Evolutionary conservation across 148 eudicot genomes (phyloP).

Genomic region (Camellia sinensis): DNA sequence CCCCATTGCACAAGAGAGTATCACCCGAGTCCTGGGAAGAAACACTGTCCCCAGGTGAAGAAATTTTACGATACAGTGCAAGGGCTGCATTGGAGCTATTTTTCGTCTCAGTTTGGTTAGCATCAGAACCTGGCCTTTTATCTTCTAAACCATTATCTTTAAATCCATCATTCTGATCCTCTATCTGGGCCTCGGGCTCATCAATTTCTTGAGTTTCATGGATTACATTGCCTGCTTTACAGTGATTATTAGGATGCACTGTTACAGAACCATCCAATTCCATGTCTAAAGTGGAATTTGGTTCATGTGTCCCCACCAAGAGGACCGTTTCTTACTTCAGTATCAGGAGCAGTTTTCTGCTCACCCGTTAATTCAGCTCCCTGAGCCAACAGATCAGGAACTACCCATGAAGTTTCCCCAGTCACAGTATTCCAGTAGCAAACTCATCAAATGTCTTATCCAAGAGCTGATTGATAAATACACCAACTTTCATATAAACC

Average conservation of each 20-base stretch:
- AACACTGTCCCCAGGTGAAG: constrained; percentile 25
- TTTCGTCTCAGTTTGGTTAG: constrained; percentile 16
- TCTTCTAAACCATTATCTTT: constrained; percentile 16
- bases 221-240: constrained; percentile 26
- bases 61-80: constrained; percentile 22
- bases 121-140: constrained; percentile 16
- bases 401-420: constrained; percentile 95
- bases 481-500: too few relatives aligned
- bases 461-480: too few relatives aligned
- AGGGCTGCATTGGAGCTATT: constrained; percentile 22
- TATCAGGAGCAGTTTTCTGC: constrained; percentile 29
- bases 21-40: constrained; percentile 16
- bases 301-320: constrained; percentile 20
- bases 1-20: constrained; percentile 21
- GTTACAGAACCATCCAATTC: constrained; percentile 19
- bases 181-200: constrained; percentile 22
- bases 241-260: constrained; percentile 23
- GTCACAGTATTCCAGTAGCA: constrained; percentile 84
- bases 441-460: too few relatives aligned
- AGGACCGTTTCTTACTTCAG: constrained; percentile 31
- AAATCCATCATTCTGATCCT: constrained; percentile 27
- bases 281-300: constrained; percentile 20
- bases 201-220: constrained; percentile 17
- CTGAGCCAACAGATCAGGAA: constrained; percentile 61
- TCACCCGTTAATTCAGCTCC: constrained; percentile 34